Evolutionary conservation across 306 rosid genomes (phyloP).

Genomic region (Trichosanthes truncata): DNA sequence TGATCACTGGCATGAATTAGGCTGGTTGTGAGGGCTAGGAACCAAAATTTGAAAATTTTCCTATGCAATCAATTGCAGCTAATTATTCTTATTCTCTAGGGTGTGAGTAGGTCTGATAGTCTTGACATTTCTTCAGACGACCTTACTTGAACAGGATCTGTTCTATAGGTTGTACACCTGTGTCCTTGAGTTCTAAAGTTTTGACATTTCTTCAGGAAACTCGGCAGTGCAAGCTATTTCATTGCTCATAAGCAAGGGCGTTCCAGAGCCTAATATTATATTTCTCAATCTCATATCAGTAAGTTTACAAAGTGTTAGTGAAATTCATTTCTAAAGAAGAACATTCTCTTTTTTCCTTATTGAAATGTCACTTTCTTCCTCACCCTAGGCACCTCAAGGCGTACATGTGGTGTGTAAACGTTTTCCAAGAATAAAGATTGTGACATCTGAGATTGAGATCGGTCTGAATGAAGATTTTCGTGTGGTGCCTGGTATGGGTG

Average conservation of each 20-base stretch:
- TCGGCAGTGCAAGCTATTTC: slow-evolving; percentile 95
- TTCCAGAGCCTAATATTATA: slow-evolving; percentile 93
- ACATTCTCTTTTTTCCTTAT: background rate
- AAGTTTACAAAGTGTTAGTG: slow-evolving; percentile 21
- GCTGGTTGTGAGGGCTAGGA: background rate
- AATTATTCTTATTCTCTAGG: background rate
- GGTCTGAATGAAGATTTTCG: slow-evolving; percentile 83
- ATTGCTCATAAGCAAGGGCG: slow-evolving; percentile 69
- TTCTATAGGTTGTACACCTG: too few species aligned
- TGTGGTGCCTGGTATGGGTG: slow-evolving; percentile 97
- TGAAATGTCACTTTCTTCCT: background rate
- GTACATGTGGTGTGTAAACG: slow-evolving; percentile 81
- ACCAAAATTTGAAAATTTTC: background rate
- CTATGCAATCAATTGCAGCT: background rate
- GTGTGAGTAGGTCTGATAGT: background rate
- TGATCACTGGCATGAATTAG: background rate
- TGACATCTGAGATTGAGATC: slow-evolving; percentile 86
- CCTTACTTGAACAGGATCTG: too few species aligned
- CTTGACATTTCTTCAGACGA: slow-evolving; percentile 22
- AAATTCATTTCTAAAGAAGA: background rate
- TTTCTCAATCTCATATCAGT: slow-evolving; percentile 96
- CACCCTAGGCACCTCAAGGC: slow-evolving; percentile 90
- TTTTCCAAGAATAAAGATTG: slow-evolving; percentile 84
- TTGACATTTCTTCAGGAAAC: slow-evolving; percentile 43
- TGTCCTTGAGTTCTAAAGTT: background rate